Evolutionary conservation across 2,329 filamentous ascomycete genomes (phyloP).

Genomic region (Amauroascus verrucosus): DNA sequence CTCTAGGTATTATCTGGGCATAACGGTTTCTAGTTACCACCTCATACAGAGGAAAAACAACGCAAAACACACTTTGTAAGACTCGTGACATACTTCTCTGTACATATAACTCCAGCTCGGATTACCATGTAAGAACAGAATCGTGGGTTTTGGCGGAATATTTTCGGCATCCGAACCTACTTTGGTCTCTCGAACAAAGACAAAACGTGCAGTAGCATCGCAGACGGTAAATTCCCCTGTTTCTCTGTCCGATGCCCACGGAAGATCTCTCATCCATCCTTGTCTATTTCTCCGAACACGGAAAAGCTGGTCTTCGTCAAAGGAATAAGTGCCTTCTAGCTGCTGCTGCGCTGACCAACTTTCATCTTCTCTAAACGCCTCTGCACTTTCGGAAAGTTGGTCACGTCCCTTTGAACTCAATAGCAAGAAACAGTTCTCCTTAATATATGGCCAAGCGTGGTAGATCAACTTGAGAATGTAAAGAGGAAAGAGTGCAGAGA

Average conservation of each 20-base stretch:
- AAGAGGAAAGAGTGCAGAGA: background rate
- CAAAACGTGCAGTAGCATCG: background rate
- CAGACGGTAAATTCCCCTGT: background rate
- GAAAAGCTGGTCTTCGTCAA: background rate
- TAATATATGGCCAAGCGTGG: background rate
- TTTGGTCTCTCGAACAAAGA: background rate
- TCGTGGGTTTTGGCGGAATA: background rate
- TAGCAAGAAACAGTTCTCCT: background rate
- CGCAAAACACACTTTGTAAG: background rate
- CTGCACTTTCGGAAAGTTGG: background rate
- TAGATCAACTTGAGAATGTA: background rate
- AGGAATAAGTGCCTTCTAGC: background rate
- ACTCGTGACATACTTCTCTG: background rate
- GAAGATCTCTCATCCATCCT: background rate
- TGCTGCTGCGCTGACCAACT: background rate
- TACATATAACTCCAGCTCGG: conserved; percentile 1
- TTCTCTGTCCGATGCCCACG: background rate
- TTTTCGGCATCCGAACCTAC: background rate
- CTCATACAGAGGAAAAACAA: too few species aligned
- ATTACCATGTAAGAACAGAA: background rate
- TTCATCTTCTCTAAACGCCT: background rate
- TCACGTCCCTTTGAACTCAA: background rate
- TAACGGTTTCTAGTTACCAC: too few species aligned
- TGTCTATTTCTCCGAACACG: background rate
- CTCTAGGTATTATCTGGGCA: background rate